phyloP scores from a whole-genome alignment of 2,329 filamentous ascomycete species.

The Dryadomyces quercus-mongolicae region DNA sequence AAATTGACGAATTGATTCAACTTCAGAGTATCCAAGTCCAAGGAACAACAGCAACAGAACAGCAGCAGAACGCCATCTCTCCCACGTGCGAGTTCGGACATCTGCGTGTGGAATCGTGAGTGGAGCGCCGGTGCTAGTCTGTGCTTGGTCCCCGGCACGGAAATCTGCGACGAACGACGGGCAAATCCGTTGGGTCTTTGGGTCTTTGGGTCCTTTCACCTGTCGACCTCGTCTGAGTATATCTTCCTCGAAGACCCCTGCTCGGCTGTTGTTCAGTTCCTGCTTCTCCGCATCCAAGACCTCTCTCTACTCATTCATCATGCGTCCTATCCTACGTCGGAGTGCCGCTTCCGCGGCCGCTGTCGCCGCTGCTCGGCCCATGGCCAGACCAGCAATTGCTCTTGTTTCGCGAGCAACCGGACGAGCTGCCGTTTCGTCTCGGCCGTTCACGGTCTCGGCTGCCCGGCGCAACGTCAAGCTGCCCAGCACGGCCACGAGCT shows the following conservation, averaged over 20 bases:
- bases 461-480: conserved; percentile 36
- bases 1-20: too few relatives aligned
- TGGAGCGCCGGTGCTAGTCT: neutral
- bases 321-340: neutral
- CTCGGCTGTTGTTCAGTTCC: neutral
- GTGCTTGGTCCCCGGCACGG: neutral
- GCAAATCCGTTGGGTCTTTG: neutral
- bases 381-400: too few relatives aligned
- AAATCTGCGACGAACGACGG: neutral
- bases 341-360: too few relatives aligned
- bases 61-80: too few relatives aligned
- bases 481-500: conserved; percentile 45
- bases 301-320: neutral
- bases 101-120: neutral
- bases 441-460: conserved; percentile 24
- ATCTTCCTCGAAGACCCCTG: too few relatives aligned
- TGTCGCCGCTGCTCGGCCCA: too few relatives aligned
- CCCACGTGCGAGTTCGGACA: too few relatives aligned
- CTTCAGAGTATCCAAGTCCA: too few relatives aligned
- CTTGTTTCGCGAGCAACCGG: neutral
- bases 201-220: neutral
- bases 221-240: neutral
- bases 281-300: neutral
- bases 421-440: neutral
- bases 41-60: too few relatives aligned